phyloP scores from a whole-genome alignment of 2,329 filamentous ascomycete species.

The Chalaropsis thielavioides region DNA sequence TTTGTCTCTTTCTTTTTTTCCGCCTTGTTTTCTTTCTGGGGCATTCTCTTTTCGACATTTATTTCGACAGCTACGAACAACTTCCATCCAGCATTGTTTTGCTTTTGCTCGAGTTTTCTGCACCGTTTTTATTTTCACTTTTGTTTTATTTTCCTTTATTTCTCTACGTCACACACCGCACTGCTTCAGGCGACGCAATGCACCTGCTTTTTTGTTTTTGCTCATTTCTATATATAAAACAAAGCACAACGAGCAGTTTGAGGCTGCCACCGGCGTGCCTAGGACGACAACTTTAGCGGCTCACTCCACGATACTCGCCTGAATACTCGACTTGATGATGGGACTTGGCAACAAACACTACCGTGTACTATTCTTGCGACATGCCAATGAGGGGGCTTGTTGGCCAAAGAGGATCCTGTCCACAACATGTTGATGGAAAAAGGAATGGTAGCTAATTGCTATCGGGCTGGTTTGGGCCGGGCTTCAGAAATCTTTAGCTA shows the following conservation, averaged over 20 bases:
- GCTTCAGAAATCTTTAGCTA: conserved; percentile 3
- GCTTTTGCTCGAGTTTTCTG: conserved; percentile 10
- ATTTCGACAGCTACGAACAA: conserved; percentile 8
- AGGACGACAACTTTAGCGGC: neutral
- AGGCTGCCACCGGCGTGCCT: neutral
- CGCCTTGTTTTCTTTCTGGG: neutral
- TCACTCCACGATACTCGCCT: neutral
- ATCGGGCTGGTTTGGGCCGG: conserved; percentile 12
- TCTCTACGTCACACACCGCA: neutral
- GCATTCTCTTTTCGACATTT: conserved; percentile 5
- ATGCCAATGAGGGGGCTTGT: neutral
- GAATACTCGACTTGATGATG: neutral
- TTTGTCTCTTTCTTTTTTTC: neutral
- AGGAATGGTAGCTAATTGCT: conserved; percentile 10
- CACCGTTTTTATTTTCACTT: neutral
- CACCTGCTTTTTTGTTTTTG: neutral
- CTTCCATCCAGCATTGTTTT: conserved; percentile 10
- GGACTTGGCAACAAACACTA: neutral
- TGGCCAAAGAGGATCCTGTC: neutral
- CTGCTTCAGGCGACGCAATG: neutral
- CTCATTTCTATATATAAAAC: too few species aligned
- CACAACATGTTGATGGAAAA: neutral
- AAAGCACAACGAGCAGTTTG: too few species aligned
- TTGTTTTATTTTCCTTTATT: conserved; percentile 7
- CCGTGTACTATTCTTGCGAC: neutral